Base-by-base conservation (phyloP, 108 stramenopile species). In the Fragilaria crotonensis region DNA sequence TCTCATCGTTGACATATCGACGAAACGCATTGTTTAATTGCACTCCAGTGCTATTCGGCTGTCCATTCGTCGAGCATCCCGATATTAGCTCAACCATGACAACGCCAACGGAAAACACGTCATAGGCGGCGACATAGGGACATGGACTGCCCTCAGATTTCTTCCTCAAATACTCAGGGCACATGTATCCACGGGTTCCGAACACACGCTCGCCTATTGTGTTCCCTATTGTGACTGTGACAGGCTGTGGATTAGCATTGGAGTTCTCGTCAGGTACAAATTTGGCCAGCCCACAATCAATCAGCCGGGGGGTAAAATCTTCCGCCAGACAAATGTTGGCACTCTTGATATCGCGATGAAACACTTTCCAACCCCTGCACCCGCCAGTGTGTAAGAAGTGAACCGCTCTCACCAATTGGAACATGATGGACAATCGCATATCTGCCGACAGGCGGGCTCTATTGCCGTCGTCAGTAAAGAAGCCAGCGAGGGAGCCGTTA, bases 271-370 rank as follows among this genome's bases (percentile, higher is more conserved):
- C n/a, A n/a, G n/a, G 49, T 5, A 50, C 49, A 23, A 50, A 25
- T 21, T 50, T 50, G 9, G 49, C 49, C 5, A 50, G 49, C 23
- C 49, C 49, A 25, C 49, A 50, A 25, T 50, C 49, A 50, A 50
- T 50, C 20, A 50, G 49, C 49, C 20, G 49, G 9, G 23, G 17
- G 17, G 49, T 23, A 50, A 50, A 25, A 50, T 50, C 49, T 7
- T 50, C 23, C 20, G n/a, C 20, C 9, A 50, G 49, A 25, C 49
- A 50, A 25, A 50, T 50, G 20, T 50, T 50, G 9, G 49, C 49
- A 50, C 22, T 23, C 49, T 50, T 50, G 9, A 50, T 50, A 19
- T 50, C 49, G 20, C 49, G 23, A 25, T 50, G 49, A 50, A 19
- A 50, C 17, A 19, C 7, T 19, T 7, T 21, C 5, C 20, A 23